Base-by-base conservation (phyloP, 2,329 filamentous ascomycete genomes). In the Thielaviopsis populi region DNA sequence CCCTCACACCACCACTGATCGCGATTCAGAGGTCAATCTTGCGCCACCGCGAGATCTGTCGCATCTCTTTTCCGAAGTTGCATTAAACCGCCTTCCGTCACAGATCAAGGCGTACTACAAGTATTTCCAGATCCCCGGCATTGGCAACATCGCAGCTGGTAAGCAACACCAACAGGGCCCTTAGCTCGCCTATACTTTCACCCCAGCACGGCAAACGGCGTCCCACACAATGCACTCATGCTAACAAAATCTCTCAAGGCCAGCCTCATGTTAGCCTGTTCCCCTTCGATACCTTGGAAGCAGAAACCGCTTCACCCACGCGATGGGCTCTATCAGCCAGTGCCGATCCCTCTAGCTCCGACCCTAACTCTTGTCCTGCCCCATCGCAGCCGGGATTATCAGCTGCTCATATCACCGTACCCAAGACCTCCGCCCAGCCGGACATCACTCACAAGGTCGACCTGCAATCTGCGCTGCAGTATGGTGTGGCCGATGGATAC, bases 211-310 rank as follows among this genome's bases (percentile, higher is more conserved):
- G 2, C 22, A 4, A 37, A 15, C 41, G 40, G 61, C 42, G 40
- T 13, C 24, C n/a, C 15, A 60, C 24, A 33, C 58, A 46, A 24
- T 61, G 15, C 48, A 19, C 37, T 40, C 19, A 46, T 56, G 17
- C 54, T 46, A 33, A 54, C 40, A 24, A 24, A 41, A 13, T 59
- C 22, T 59, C 22, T 37, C 2, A 67, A 91, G 89, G 89, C 66
- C 81, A 95, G 24, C 91, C 91, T 17, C 86, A 94, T 73, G 79
- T 86, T 46, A 81, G 81, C 65, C 89, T 89, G 75, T 96, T 96
- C 71, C 91, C 91, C 8, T 96, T 88, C 74, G 91, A 96, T 70
- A 94, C 90, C 0, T 83, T 96, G 67, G 89, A 95, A 74, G 89
- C 91, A 48, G 84, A 87, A 68, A 83, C 87, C 67, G 89, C 89